Evolutionary conservation across 2,329 filamentous ascomycete species (phyloP).

Genomic region (Talaromyces sp.): DNA sequence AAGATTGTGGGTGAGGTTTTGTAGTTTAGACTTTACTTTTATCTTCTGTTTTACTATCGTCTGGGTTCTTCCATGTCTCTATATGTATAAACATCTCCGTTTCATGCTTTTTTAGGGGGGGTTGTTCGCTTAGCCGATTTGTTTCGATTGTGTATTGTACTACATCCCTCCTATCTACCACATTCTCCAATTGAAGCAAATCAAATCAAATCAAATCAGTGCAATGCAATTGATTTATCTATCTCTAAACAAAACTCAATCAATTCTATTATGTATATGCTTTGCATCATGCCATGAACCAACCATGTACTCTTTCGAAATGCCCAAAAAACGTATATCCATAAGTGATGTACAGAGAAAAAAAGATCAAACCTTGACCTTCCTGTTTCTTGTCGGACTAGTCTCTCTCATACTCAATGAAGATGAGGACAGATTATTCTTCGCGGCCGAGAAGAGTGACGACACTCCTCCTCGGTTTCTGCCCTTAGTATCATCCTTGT

Average conservation of each 20-base stretch:
- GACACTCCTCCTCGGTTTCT: neutral
- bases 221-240: neutral
- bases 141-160: constrained; percentile 5
- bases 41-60: neutral
- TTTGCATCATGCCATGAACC: neutral
- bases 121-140: neutral
- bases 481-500: neutral
- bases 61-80: neutral
- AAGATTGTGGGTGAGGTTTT: constrained; percentile 97
- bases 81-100: constrained; percentile 1
- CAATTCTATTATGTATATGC: neutral
- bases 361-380: constrained; percentile 8
- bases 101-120: neutral
- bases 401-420: constrained; percentile 10
- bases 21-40: constrained; percentile 39
- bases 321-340: neutral
- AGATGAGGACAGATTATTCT: constrained; percentile 4
- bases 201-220: neutral
- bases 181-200: neutral
- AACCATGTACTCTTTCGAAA: neutral
- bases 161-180: neutral
- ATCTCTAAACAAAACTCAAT: neutral
- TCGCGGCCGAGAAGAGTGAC: neutral
- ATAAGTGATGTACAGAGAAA: too few species aligned
- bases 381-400: constrained; percentile 8